phyloP scores from a whole-genome alignment of 1,139 yeast species.

The Candida dubliniensis region DNA sequence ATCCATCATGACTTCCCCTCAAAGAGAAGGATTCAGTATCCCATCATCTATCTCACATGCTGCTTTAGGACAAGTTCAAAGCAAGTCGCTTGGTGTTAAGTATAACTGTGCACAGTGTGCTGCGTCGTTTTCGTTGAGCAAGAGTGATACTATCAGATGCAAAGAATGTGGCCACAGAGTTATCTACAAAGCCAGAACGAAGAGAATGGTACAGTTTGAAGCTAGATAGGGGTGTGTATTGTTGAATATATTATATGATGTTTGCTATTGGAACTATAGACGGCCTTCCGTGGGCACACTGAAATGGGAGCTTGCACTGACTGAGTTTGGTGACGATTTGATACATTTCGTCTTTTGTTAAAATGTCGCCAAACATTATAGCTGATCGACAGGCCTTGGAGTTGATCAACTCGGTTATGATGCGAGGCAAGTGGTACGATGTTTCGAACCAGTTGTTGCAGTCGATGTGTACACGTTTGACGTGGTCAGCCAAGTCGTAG shows the following conservation, averaged over 20 bases:
- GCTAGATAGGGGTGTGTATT: constrained; percentile 42
- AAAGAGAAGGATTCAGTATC: constrained; percentile 92
- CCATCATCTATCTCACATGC: constrained; percentile 77
- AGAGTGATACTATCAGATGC: constrained; percentile 97
- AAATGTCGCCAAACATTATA: constrained; percentile 66
- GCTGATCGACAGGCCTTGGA: constrained; percentile 73
- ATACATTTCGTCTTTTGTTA: constrained; percentile 46
- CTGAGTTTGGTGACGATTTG: constrained; percentile 41
- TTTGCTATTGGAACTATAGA: constrained; percentile 57
- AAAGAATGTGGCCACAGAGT: constrained; percentile 99
- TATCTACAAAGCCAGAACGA: constrained; percentile 92
- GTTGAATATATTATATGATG: constrained; percentile 3
- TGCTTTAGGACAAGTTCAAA: constrained; percentile 54
- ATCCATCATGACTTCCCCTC: constrained; percentile 53
- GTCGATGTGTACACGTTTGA: constrained; percentile 16
- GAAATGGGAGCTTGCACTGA: constrained; percentile 62
- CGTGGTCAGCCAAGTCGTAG: constrained; percentile 36
- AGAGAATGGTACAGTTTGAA: constrained; percentile 79
- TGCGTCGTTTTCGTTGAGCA: constrained; percentile 79
- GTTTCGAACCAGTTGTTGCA: constrained; percentile 18
- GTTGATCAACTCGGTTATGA: constrained; percentile 51
- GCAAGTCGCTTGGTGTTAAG: constrained; percentile 79
- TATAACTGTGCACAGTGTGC: constrained; percentile 98
- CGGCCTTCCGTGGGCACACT: constrained; percentile 89
- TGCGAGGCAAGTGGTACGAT: constrained; percentile 40